Base-by-base conservation (phyloP, 768 basidiomycete species). In the Galerina sulciceps region DNA sequence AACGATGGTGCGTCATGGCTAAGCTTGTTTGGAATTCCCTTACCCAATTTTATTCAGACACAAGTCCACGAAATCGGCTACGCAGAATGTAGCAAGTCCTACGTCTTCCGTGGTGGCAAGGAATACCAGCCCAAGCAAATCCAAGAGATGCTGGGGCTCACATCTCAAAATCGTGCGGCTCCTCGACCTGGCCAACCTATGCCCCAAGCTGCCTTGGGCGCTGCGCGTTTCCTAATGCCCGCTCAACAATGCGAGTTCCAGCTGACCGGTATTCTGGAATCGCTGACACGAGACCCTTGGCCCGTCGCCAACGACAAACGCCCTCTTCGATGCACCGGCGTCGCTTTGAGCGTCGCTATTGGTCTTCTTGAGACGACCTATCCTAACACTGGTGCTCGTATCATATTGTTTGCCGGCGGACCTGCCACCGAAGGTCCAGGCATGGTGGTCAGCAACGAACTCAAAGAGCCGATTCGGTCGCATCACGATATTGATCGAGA, bases 51-150 rank as follows among this genome's bases (percentile, higher is more conserved):
- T 10, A 15, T 17, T n/a, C 51, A 98, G 96, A 85, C 96, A 6
- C 95, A 96, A 89, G 94, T 99, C 1, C 97, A 99, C 73, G 97
- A 99, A 77, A 90, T 99, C 36, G 95, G 96, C 34, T 99, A 98
- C 67, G 84, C 88, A 2, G 93, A 96, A 71, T 99, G 96, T 77
- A 93, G 86, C 77, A 99, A 99, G 74, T 97, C 96, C 3, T 99
- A 97, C 73, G 97, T 99, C 56, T 99, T 99, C 87, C 90, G 96
- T 23, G 97, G 97, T 43, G 92, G 90, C 11, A 99, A 99, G 75
- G 97, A 99, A 67, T 99, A 99, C 71, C 75, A 88, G 55, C 88
- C 93, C 40, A 99, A 99, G 78, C 94, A 97, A 64, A 98, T 99
- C 64, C 93, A 94, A 73, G 96, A 99, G 67, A 99, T 99, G 96